Evolutionary conservation across 768 basidiomycete species (phyloP).

Genomic region (Suillus occidentalis): DNA sequence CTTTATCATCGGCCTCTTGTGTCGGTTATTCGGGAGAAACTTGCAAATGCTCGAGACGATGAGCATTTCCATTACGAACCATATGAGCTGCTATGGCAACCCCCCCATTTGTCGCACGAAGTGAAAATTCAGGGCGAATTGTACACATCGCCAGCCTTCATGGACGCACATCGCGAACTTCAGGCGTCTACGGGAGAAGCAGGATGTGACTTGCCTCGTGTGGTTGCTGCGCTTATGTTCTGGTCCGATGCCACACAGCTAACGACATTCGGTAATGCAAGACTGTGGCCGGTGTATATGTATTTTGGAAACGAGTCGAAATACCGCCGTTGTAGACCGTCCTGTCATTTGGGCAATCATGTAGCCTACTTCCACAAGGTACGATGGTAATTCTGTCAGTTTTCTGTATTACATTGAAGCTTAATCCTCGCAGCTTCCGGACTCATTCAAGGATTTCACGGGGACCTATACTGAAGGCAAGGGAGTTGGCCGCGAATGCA

Average conservation of each 20-base stretch:
- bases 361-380: slow-evolving; percentile 15
- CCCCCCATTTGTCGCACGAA: not conserved
- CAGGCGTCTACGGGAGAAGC: slow-evolving; percentile 17
- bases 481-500: slow-evolving; percentile 5
- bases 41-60: not conserved
- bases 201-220: slow-evolving; percentile 17
- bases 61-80: not conserved
- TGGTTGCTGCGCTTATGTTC: slow-evolving; percentile 14
- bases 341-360: slow-evolving; percentile 9
- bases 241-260: slow-evolving; percentile 25
- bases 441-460: slow-evolving; percentile 9
- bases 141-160: not conserved
- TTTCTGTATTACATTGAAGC: too few relatives aligned
- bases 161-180: slow-evolving; percentile 14
- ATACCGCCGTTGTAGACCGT: slow-evolving; percentile 22
- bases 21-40: not conserved
- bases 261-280: slow-evolving; percentile 20
- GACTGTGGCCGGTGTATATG: slow-evolving; percentile 24
- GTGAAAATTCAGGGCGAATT: not conserved
- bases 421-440: slow-evolving; percentile 4
- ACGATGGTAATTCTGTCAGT: too few relatives aligned
- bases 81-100: not conserved
- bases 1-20: not conserved
- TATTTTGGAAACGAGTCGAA: slow-evolving; percentile 25
- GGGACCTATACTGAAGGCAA: too few relatives aligned